phyloP scores from a whole-genome alignment of 148 eudicot species.

The Camellia japonica region DNA sequence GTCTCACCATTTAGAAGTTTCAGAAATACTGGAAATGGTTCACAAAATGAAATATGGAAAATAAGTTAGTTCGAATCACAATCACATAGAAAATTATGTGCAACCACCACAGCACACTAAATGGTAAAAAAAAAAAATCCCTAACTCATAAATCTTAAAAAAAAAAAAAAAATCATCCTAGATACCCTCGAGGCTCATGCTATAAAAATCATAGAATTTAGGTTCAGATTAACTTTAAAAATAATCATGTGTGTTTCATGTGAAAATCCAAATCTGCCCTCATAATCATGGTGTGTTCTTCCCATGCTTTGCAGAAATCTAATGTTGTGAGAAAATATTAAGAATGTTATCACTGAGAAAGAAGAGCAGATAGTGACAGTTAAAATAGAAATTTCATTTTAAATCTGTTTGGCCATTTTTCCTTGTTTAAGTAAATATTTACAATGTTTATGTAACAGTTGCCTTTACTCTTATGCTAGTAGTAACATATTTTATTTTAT shows the following conservation, averaged over 20 bases:
- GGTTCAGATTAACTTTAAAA: not conserved
- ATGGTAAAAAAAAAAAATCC: not conserved
- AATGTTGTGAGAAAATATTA: not conserved
- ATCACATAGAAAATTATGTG: not conserved
- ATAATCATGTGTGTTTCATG: not conserved
- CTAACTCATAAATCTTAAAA: not conserved
- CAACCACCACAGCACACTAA: not conserved
- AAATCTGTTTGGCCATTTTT: not conserved
- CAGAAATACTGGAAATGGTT: not conserved
- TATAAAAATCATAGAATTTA: too few relatives aligned
- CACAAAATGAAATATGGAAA: not conserved
- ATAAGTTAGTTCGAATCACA: not conserved
- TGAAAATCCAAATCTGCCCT: not conserved
- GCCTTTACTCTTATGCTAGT: too few relatives aligned
- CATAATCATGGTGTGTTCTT: not conserved
- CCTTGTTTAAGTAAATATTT: not conserved
- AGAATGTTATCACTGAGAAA: not conserved
- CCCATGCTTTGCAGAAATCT: not conserved
- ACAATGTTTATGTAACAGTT: not conserved
- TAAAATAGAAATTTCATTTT: too few relatives aligned
- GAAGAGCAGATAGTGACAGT: not conserved
- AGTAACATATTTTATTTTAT: too few relatives aligned
- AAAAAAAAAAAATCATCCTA: not conserved
- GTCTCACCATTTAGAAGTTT: not conserved
- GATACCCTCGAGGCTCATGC: not conserved